phyloP scores from a whole-genome alignment of 805 yeast species.

The Cyberlindnera nakhonratchasimensis region DNA sequence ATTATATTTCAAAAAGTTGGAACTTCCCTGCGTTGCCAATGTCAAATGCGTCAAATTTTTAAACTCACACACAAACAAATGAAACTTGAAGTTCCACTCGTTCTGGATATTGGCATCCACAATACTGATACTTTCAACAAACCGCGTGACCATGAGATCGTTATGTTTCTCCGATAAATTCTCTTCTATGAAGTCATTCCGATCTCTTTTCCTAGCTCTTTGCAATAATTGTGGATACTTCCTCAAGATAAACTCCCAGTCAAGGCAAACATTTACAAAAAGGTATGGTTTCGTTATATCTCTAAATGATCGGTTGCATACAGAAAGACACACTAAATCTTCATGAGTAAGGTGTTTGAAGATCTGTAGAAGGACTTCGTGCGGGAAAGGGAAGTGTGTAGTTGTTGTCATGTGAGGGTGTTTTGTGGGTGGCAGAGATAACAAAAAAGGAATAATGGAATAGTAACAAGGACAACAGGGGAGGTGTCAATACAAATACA shows the following conservation, averaged over 20 bases:
- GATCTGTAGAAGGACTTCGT: constrained; percentile 20
- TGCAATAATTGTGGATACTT: constrained; percentile 7
- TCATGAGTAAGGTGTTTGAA: constrained; percentile 17
- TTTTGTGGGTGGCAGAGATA: not conserved
- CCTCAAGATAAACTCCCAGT: constrained; percentile 19
- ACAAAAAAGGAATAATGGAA: no score
- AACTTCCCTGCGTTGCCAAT: constrained; percentile 29
- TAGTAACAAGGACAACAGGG: no score
- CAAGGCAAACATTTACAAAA: constrained; percentile 12
- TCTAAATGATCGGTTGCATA: constrained; percentile 9
- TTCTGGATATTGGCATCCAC: constrained; percentile 29
- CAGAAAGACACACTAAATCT: constrained; percentile 18
- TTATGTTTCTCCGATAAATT: not conserved
- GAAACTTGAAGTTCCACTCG: constrained; percentile 36
- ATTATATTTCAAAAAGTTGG: constrained; percentile 35
- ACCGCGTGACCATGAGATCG: constrained; percentile 2
- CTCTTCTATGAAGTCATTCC: not conserved
- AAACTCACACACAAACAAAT: constrained; percentile 24
- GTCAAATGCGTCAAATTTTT: constrained; percentile 24
- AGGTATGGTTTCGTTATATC: constrained; percentile 22
- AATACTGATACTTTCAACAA: constrained; percentile 28
- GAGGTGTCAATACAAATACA: no score
- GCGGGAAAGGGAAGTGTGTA: constrained; percentile 15
- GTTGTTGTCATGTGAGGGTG: not conserved
- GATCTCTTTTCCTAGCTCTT: constrained; percentile 6